phyloP scores from a whole-genome alignment of 148 eudicot genomes.

The Silene uniflora region DNA sequence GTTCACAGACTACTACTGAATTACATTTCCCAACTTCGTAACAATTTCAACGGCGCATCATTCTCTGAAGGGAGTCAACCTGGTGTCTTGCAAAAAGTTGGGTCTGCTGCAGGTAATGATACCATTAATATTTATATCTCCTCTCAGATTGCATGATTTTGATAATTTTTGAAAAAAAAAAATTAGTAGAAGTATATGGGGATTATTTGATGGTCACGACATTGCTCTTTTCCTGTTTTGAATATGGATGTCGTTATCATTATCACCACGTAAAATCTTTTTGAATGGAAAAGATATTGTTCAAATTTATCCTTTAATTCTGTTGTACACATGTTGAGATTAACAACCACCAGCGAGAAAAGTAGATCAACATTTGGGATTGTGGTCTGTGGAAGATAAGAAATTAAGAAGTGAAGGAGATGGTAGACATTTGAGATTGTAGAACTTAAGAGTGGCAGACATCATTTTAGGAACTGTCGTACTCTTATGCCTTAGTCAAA shows the following conservation, averaged over 20 bases:
- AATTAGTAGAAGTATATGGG: neutral
- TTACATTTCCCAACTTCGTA: constrained; percentile 58
- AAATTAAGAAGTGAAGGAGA: too few relatives aligned
- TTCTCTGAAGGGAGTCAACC: constrained; percentile 56
- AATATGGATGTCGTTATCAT: neutral
- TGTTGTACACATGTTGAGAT: too few relatives aligned
- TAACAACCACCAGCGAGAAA: too few relatives aligned
- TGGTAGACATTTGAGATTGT: too few relatives aligned
- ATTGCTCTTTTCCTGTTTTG: neutral
- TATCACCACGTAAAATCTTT: too few relatives aligned
- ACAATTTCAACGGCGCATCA: constrained; percentile 40
- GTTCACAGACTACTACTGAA: constrained; percentile 66
- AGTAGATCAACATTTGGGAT: too few relatives aligned
- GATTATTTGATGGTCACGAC: neutral
- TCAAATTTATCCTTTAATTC: too few relatives aligned
- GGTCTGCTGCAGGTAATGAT: constrained; percentile 79
- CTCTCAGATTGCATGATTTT: neutral
- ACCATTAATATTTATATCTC: neutral
- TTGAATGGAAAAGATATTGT: too few relatives aligned
- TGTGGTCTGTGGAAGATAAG: too few relatives aligned
- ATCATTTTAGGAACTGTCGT: too few relatives aligned
- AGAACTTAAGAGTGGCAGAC: too few relatives aligned
- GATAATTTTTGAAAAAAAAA: neutral
- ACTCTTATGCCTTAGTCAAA: too few relatives aligned
- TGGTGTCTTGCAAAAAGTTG: constrained; percentile 81